Base-by-base conservation (phyloP, 2,329 filamentous ascomycete genomes). In the Zarea fungicola region DNA sequence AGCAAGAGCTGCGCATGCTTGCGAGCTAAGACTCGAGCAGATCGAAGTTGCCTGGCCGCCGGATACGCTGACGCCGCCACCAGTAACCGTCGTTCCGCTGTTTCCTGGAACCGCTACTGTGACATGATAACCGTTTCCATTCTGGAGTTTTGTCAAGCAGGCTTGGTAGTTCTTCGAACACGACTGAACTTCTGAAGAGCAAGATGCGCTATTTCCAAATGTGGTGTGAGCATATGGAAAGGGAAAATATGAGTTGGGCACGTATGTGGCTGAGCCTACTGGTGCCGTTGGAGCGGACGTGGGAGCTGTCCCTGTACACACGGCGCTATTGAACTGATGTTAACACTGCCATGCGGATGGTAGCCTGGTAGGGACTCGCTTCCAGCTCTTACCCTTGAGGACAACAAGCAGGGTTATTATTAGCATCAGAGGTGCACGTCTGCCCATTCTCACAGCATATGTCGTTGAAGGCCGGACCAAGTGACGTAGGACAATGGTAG, bases 161-260 rank as follows among this genome's bases (percentile, higher is more conserved):
- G 69, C 68, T 14, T 71, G 65, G 60, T 77, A 80, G 59, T 82
- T 81, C 19, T 64, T 60, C 37, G 71, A 71, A 62, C 80, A 84
- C 48, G 73, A 70, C 34, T 61, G 64, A 41, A 75, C 65, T 14
- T 78, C 80, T 0, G 73, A 69, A 4, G 71, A 70, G 58, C 80
- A 84, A 6, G 72, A 72, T 13, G 65, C 74, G 16, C 65, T 61
- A 55, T 81, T 73, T 50, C 65, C 59, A 53, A 79, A 81, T 11
- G 70, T 71, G 1, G 75, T 80, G 40, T 70, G 65, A 44, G 81
- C 71, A 57, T 78, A 77, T 2, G 80, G 80, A 60, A 83, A 84
- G 10, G 76, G 72, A 60, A 82, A 84, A 62, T 76, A 82, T 22
- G 67, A 56, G 60, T 84, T 83, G 35, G 71, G 63, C 16, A 83